A percentile compares a stretch with the other conserved stretches of the same genome.
Conservation (phyloP, 2,329 filamentous ascomycete genomes). For the Chaetothyriales sp. region DNA sequence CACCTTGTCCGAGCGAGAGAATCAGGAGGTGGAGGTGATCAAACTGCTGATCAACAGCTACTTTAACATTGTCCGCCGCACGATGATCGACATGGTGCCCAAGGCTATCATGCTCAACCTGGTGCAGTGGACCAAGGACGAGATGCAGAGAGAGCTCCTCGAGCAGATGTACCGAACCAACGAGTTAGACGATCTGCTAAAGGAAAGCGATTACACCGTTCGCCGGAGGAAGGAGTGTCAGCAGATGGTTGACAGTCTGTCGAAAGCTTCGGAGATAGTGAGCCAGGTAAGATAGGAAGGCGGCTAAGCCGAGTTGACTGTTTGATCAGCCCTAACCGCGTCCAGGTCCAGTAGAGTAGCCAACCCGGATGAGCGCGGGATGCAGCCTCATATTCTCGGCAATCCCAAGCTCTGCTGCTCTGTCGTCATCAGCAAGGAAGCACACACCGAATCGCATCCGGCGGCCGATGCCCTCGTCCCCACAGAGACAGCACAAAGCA, state of each 20-base stretch:
- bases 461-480: not conserved
- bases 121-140: constrained; percentile 90
- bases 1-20: constrained; percentile 82
- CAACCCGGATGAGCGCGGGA: not conserved
- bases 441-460: too few species aligned
- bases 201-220: constrained; percentile 95
- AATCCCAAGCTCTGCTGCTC: too few species aligned
- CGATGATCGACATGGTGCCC: constrained; percentile 99
- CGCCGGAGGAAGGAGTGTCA: constrained; percentile 93
- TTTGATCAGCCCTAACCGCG: not conserved
- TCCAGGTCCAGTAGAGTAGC: not conserved
- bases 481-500: not conserved
- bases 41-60: constrained; percentile 95
- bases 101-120: constrained; percentile 98
- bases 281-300: constrained; percentile 50
- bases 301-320: not conserved
- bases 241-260: constrained; percentile 93
- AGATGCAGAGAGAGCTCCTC: constrained; percentile 93
- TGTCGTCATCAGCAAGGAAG: too few species aligned
- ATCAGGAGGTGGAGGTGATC: constrained; percentile 94
- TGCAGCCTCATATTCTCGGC: too few species aligned
- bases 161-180: constrained; percentile 93
- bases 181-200: constrained; percentile 83
- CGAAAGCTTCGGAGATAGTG: constrained; percentile 88
- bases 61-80: constrained; percentile 94